Evolutionary conservation across 2,329 filamentous ascomycete genomes (phyloP).

Genomic region (Fusarium pseudoanthophilum): DNA sequence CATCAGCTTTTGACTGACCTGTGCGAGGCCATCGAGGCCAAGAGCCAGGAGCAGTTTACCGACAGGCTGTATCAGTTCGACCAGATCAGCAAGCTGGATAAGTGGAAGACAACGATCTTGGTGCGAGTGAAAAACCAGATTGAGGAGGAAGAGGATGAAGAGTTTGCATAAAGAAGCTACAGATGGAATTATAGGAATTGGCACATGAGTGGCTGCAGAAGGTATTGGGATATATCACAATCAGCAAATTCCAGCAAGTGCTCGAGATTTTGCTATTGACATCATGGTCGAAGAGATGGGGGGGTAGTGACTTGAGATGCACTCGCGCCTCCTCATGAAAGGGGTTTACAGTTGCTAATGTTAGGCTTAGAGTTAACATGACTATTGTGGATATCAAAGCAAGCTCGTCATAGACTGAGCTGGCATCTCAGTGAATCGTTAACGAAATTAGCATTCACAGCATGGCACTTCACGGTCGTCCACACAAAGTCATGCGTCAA

Average conservation of each 20-base stretch:
- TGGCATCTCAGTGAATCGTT: not conserved
- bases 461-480: not conserved
- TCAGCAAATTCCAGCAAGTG: slow-evolving; percentile 12
- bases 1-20: slow-evolving; percentile 84
- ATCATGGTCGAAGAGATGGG: slow-evolving; percentile 17
- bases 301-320: slow-evolving; percentile 6
- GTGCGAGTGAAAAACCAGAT: slow-evolving; percentile 86
- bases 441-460: not conserved
- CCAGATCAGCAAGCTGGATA: slow-evolving; percentile 91
- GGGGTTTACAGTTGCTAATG: not conserved
- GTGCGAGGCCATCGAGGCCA: slow-evolving; percentile 76
- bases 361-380: slow-evolving; percentile 24
- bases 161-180: slow-evolving; percentile 51
- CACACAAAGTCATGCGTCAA: not conserved
- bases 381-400: slow-evolving; percentile 15
- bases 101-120: slow-evolving; percentile 93
- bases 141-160: slow-evolving; percentile 63
- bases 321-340: slow-evolving; percentile 7
- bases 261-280: slow-evolving; percentile 11
- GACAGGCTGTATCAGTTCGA: slow-evolving; percentile 91
- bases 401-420: not conserved
- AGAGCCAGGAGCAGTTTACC: slow-evolving; percentile 83
- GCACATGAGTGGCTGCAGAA: not conserved
- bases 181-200: not conserved
- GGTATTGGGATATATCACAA: slow-evolving; percentile 35